A percentile compares a stretch with the other conserved stretches of the same genome.
These are phyloP conservation scores for Mortierella sp. DNA, from an alignment of 371 early-diverging fungal species.

Conservation along the genomic window DNA sequence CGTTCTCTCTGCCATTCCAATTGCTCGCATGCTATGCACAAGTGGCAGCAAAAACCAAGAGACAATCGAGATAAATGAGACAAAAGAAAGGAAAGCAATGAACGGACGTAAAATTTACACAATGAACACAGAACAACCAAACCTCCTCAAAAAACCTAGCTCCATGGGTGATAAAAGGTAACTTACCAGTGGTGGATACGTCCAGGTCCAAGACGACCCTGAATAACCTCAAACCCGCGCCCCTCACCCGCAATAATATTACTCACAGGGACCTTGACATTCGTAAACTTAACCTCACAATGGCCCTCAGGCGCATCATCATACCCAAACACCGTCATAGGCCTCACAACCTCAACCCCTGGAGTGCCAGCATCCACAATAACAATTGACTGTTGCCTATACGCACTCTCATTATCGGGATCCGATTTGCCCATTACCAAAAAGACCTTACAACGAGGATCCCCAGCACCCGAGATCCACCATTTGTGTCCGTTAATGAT, in stretches of 20 bases:
- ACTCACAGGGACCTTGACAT: constrained; percentile 90
- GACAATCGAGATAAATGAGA: not conserved
- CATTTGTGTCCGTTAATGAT: constrained; percentile 96
- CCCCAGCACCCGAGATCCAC: constrained; percentile 97
- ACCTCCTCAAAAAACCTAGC: too few species aligned
- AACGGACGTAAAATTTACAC: not conserved
- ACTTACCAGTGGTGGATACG: constrained; percentile 79
- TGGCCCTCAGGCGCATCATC: constrained; percentile 98
- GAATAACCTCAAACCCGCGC: constrained; percentile 97
- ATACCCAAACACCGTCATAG: constrained; percentile 93
- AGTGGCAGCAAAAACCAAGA: too few species aligned
- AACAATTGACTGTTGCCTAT: constrained; percentile 92
- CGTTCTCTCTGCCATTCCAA: constrained; percentile 95
- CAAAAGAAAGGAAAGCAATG: not conserved
- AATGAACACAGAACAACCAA: not conserved
- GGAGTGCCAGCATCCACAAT: constrained; percentile 91
- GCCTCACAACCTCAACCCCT: constrained; percentile 89
- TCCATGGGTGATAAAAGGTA: not conserved
- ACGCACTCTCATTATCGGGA: constrained; percentile 75
- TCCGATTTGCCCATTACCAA: constrained; percentile 93
- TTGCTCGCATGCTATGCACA: constrained; percentile 86
- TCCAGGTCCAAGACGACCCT: constrained; percentile 96
- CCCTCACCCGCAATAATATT: constrained; percentile 96
- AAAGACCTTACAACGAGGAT: constrained; percentile 94
- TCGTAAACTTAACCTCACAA: constrained; percentile 91